Conservation (phyloP, 108 stramenopile genomes). For the Parietichytrium sp. region DNA sequence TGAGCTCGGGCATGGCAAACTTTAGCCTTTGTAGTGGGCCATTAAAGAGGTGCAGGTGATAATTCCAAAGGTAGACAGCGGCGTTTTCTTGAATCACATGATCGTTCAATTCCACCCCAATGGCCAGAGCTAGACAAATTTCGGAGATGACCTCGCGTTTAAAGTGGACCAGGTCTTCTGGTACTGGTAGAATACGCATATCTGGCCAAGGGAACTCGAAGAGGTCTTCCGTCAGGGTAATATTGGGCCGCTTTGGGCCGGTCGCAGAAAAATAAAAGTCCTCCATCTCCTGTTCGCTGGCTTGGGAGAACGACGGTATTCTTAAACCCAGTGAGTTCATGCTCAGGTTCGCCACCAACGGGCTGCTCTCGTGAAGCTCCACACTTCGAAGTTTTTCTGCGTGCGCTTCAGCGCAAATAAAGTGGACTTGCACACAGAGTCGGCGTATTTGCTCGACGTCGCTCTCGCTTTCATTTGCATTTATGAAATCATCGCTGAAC, state of each 20-base stretch:
- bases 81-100: background rate
- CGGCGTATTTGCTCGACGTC: background rate
- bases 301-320: too few relatives aligned
- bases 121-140: background rate
- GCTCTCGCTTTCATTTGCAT: background rate
- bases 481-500: background rate
- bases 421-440: background rate
- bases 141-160: background rate
- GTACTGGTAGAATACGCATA: background rate
- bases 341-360: background rate
- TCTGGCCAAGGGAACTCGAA: too few relatives aligned
- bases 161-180: background rate
- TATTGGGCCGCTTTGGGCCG: too few relatives aligned
- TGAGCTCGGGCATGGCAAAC: background rate
- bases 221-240: too few relatives aligned
- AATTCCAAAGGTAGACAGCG: slow-evolving; percentile 5
- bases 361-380: background rate
- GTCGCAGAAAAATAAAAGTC: too few relatives aligned
- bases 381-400: background rate
- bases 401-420: background rate
- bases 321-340: background rate
- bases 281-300: too few relatives aligned
- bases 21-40: background rate
- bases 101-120: background rate
- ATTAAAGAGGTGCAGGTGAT: slow-evolving; percentile 8